Evolutionary conservation across 495 filamentous ascomycete genomes (phyloP).

Genomic region (Neurospora pannonica): DNA sequence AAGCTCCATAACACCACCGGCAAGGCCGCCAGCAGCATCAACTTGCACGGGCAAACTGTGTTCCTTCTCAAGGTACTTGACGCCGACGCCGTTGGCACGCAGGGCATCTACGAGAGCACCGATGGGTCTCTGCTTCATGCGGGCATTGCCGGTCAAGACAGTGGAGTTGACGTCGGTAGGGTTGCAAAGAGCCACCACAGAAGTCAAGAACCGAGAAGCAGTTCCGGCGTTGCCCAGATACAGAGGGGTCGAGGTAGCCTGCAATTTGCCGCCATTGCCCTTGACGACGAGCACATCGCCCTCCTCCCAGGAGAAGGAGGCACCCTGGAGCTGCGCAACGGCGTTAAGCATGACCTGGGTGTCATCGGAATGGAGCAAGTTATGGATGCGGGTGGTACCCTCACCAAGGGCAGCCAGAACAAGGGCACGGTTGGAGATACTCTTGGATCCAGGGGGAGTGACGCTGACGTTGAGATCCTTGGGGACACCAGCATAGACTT

Average conservation of each 20-base stretch:
- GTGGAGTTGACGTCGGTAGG: slow-evolving; percentile 54
- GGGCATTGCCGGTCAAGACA: slow-evolving; percentile 82
- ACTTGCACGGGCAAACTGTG: slow-evolving; percentile 79
- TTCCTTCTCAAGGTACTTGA: slow-evolving; percentile 74
- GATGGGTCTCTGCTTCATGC: slow-evolving; percentile 95
- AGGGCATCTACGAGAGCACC: slow-evolving; percentile 90
- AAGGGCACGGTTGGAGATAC: slow-evolving; percentile 90
- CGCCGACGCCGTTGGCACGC: slow-evolving; percentile 66
- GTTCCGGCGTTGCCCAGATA: slow-evolving; percentile 97
- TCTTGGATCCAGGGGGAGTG: slow-evolving; percentile 92
- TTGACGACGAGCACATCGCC: slow-evolving; percentile 82
- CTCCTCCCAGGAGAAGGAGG: slow-evolving; percentile 90
- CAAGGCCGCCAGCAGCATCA: slow-evolving; percentile 72
- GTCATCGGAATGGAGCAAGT: slow-evolving; percentile 92
- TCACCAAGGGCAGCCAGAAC: slow-evolving; percentile 85
- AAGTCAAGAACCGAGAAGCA: slow-evolving; percentile 90
- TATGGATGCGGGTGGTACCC: slow-evolving; percentile 79
- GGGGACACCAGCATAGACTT: slow-evolving; percentile 60
- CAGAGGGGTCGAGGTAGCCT: slow-evolving; percentile 63
- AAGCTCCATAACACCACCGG: slow-evolving; percentile 84
- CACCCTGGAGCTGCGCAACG: slow-evolving; percentile 70
- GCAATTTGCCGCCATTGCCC: slow-evolving; percentile 77
- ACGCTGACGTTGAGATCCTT: slow-evolving; percentile 58
- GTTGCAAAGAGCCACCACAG: slow-evolving; percentile 76
- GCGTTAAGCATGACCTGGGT: slow-evolving; percentile 95